These are phyloP conservation scores for Fusarium sp. DNA, from an alignment of 2,329 filamentous ascomycete genomes.

Conservation along the genomic window DNA sequence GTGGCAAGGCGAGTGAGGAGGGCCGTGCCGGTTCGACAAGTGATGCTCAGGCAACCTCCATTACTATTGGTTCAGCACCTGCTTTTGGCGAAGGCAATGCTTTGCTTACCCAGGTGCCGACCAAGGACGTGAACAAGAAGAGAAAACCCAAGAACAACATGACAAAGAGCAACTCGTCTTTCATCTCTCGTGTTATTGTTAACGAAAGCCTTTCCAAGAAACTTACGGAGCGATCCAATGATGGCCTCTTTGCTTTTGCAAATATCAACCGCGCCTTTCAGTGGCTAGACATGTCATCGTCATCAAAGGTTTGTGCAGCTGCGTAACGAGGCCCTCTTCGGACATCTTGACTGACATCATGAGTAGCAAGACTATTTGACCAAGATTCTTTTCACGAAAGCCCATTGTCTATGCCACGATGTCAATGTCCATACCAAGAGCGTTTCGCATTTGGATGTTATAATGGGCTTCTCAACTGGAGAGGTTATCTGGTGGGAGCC, in stretches of 20 bases:
- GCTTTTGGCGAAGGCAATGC: conserved; percentile 89
- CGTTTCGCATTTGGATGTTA: conserved; percentile 82
- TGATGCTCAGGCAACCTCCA: conserved; percentile 54
- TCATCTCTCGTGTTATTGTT: conserved; percentile 94
- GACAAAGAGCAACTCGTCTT: conserved; percentile 97
- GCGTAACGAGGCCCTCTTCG: neutral
- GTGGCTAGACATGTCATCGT: conserved; percentile 89
- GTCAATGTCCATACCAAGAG: conserved; percentile 86
- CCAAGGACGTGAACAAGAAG: conserved; percentile 80
- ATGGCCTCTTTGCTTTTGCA: conserved; percentile 89
- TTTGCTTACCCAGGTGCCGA: conserved; percentile 68
- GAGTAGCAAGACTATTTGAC: conserved; percentile 84
- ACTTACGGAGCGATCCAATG: conserved; percentile 77
- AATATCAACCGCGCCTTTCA: conserved; percentile 97
- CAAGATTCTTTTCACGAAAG: conserved; percentile 97
- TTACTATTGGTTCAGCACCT: conserved; percentile 61
- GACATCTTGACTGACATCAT: conserved; percentile 38
- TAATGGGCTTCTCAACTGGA: conserved; percentile 95
- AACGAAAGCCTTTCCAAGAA: conserved; percentile 84
- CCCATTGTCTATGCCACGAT: conserved; percentile 94
- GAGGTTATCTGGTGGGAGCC: conserved; percentile 99
- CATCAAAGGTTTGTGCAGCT: conserved; percentile 65
- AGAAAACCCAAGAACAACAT: conserved; percentile 98
- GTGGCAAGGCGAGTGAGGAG: conserved; percentile 66
- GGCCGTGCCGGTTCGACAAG: conserved; percentile 63